Evolutionary conservation across 768 basidiomycete species (phyloP), one percentile per base, ranked within the genome.

Genomic region (Lactifluus pinguis): DNA sequence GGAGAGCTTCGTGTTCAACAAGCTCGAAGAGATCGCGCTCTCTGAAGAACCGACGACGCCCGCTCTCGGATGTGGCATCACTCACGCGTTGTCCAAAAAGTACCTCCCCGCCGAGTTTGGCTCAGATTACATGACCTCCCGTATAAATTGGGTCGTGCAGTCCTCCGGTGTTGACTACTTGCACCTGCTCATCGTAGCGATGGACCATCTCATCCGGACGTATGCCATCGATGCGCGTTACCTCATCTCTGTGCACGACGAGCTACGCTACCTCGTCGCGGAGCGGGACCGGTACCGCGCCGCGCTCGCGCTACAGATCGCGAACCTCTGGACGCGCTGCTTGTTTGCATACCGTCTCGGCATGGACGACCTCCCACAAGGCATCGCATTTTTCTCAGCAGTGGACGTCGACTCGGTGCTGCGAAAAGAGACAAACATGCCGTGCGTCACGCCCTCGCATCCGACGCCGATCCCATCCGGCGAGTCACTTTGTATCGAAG

Each of bases 91-190:
- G n/a, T 87, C 88, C 32, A 95, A 91, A 73, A 85, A 89, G 63
- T 86, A 92, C 69, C 81, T 99, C 2, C 88, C 89, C 0, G 82
- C 83, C 38, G 82, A 80, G 59, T 91, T 92, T 62, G 91, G 89
- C 13, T 73, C 86, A 0, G 91, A 95, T 65, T 98, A 91, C 72
- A 87, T 98, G 80, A 88, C 97, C 0, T 97, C 93, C 6, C 84
- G 97, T 47, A 95, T 98, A 76, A 99, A 99, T 69, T 98, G 97
- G 97, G 97, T 95, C 52, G 97, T 98, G 6, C 97, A 98, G 69
- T 98, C 95, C 4, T 97, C 94, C 0, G 97, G 95, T 4, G 95
- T 98, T 47, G 97, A 98, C 72, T 98, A 99, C 70, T 85, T 98
- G 9, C 97, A 99, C 69, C 84, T 99, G 42, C 82, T 98, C 61